Evolutionary conservation across 2,329 filamentous ascomycete genomes (phyloP).

Genomic region (Penicillium sp.): DNA sequence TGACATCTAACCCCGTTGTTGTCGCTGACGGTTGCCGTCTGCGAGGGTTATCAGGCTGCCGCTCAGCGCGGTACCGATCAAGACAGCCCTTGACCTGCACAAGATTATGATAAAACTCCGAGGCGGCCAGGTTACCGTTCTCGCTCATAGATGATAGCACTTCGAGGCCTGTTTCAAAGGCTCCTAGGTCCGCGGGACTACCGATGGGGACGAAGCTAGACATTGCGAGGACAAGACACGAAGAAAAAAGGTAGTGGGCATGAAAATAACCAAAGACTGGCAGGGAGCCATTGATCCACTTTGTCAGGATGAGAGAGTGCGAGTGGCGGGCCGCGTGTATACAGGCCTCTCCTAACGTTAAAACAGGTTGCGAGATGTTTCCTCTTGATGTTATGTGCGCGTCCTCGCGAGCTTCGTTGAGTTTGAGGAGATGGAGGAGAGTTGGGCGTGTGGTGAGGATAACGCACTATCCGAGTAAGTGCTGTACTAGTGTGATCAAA

Average conservation of each 20-base stretch:
- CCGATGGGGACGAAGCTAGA: constrained; percentile 42
- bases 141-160: constrained; percentile 40
- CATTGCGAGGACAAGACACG: constrained; percentile 43
- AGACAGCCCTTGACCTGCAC: constrained; percentile 40
- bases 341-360: constrained; percentile 44
- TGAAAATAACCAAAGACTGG: constrained; percentile 48
- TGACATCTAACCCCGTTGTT: neutral
- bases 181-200: constrained; percentile 34
- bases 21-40: neutral
- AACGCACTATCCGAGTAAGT: constrained; percentile 34
- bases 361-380: constrained; percentile 43
- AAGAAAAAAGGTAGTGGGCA: constrained; percentile 47
- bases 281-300: constrained; percentile 45
- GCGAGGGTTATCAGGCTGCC: neutral
- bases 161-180: constrained; percentile 40
- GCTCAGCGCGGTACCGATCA: constrained; percentile 26
- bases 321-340: constrained; percentile 45
- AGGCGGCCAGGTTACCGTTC: constrained; percentile 42
- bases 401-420: constrained; percentile 24
- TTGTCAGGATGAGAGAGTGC: constrained; percentile 42
- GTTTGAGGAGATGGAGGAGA: constrained; percentile 44
- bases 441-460: constrained; percentile 47
- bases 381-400: neutral
- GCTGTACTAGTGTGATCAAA: neutral
- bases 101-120: constrained; percentile 41